These are phyloP conservation scores for Neocatenulostroma microsporum DNA, from an alignment of 2,329 filamentous ascomycete species.

Conservation along the genomic window DNA sequence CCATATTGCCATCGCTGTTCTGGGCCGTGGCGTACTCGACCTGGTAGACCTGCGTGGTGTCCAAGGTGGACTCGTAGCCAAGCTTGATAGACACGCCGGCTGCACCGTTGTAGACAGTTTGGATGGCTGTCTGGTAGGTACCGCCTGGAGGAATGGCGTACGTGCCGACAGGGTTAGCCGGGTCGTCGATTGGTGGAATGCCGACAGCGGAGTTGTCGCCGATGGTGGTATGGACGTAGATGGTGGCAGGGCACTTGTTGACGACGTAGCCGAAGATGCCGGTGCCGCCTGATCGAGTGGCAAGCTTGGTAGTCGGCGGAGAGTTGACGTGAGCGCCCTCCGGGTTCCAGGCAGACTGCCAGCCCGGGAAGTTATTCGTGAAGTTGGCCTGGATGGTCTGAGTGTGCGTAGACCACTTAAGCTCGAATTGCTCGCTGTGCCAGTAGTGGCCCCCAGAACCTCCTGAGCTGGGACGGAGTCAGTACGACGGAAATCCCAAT, in stretches of 20 bases:
- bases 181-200: neutral
- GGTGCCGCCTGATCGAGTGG: neutral
- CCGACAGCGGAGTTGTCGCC: neutral
- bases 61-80: neutral
- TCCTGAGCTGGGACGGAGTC: neutral
- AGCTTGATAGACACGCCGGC: constrained; percentile 6
- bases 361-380: constrained; percentile 1
- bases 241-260: constrained; percentile 1
- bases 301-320: neutral
- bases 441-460: constrained; percentile 1
- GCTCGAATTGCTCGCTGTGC: neutral
- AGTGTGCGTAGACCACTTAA: constrained; percentile 1
- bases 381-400: neutral
- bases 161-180: constrained; percentile 1
- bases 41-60: neutral
- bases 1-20: constrained; percentile 1
- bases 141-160: constrained; percentile 4
- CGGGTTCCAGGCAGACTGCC: constrained; percentile 1
- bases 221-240: constrained; percentile 4
- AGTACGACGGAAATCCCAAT: too few relatives aligned
- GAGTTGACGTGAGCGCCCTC: neutral
- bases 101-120: constrained; percentile 1
- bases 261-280: constrained; percentile 4
- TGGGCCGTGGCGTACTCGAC: neutral
- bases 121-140: constrained; percentile 2